Percentiles rank a stretch among this genome's conserved stretches.
Evolutionary conservation across 495 filamentous ascomycete species (phyloP).

Genomic region (Podospora anserina): DNA sequence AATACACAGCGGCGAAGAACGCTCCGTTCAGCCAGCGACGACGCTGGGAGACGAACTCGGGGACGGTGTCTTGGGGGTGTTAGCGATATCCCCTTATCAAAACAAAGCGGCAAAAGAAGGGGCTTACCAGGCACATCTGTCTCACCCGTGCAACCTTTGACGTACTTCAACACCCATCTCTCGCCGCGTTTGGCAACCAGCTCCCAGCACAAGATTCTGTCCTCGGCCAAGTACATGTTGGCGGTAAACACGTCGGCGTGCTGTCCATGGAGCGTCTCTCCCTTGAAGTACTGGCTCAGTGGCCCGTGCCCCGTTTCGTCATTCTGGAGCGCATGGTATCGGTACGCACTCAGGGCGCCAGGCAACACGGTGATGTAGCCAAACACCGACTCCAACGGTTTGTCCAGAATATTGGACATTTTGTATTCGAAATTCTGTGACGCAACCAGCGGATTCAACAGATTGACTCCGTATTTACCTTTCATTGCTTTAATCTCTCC

Average conservation of each 20-base stretch:
- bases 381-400: constrained; percentile 94
- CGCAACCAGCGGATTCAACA: constrained; percentile 92
- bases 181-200: constrained; percentile 92
- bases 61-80: constrained; percentile 55
- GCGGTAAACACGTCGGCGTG: constrained; percentile 98
- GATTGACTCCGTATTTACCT: constrained; percentile 72
- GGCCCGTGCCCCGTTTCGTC: constrained; percentile 94
- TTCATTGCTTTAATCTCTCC: constrained; percentile 97
- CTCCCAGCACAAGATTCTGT: constrained; percentile 99
- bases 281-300: constrained; percentile 98
- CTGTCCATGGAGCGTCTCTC: constrained; percentile 92
- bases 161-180: constrained; percentile 96
- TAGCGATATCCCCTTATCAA: neutral
- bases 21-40: constrained; percentile 97
- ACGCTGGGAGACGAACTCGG: constrained; percentile 95
- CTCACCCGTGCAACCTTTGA: constrained; percentile 91
- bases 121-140: constrained; percentile 89
- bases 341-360: constrained; percentile 90
- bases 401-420: constrained; percentile 98
- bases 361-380: constrained; percentile 97
- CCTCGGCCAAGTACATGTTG: constrained; percentile 99
- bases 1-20: constrained; percentile 98
- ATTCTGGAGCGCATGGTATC: constrained; percentile 96
- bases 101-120: constrained; percentile 14
- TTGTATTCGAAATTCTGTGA: constrained; percentile 99